These are phyloP conservation scores for Neoarthrinium moseri DNA, from an alignment of 2,329 filamentous ascomycete genomes.

Conservation along the genomic window DNA sequence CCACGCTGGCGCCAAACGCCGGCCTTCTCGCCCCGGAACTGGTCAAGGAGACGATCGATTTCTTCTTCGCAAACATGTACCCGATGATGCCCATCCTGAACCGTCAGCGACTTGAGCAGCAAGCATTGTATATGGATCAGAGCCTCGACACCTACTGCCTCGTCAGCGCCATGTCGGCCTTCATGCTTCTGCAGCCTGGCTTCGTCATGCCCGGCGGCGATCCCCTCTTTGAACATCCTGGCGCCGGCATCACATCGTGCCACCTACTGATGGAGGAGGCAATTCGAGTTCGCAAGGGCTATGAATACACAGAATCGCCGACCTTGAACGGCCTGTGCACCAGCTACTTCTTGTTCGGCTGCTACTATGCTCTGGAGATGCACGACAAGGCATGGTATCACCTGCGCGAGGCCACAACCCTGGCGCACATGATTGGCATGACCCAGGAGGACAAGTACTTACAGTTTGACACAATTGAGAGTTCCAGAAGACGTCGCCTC, in stretches of 20 bases:
- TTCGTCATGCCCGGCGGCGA: constrained; percentile 60
- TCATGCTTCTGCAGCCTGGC: constrained; percentile 68
- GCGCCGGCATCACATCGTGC: constrained; percentile 61
- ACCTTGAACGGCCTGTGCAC: constrained; percentile 62
- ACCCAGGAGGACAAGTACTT: constrained; percentile 63
- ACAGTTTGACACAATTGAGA: constrained; percentile 57
- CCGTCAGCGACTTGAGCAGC: constrained; percentile 55
- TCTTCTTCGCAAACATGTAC: constrained; percentile 69
- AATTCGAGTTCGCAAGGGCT: constrained; percentile 61
- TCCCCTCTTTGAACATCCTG: constrained; percentile 55
- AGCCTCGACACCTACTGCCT: constrained; percentile 64
- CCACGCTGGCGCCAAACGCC: constrained; percentile 52
- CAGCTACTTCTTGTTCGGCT: constrained; percentile 78
- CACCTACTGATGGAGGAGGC: constrained; percentile 68
- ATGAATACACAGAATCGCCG: constrained; percentile 57
- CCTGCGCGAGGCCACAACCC: constrained; percentile 72
- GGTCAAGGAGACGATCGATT: constrained; percentile 64
- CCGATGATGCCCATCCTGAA: constrained; percentile 62
- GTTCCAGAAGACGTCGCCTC: constrained; percentile 62
- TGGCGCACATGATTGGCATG: constrained; percentile 61
- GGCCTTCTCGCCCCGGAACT: constrained; percentile 61
- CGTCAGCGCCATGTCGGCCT: constrained; percentile 62
- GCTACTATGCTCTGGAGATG: constrained; percentile 68
- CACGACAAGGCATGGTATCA: constrained; percentile 80
- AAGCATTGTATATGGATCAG: constrained; percentile 60